Base-by-base conservation (phyloP, 495 filamentous ascomycete genomes). In the Hypoxylon cercidicola region DNA sequence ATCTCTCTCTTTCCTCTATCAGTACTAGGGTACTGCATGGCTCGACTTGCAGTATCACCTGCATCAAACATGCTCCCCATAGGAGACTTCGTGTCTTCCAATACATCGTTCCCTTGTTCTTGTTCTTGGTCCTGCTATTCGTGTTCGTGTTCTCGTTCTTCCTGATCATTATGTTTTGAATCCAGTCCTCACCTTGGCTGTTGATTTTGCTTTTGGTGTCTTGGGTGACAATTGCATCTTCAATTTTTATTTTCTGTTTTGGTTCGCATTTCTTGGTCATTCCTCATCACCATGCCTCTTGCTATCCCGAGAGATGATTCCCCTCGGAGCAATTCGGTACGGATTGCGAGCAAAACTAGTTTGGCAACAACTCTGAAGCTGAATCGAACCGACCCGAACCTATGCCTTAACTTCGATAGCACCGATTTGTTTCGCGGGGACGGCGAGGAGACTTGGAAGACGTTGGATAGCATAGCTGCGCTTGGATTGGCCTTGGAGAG, bases 401-500 rank as follows among this genome's bases (percentile, higher is more conserved):
- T 74, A 30, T 62, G 69, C 51, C 60, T 74, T 18, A 63, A 50
- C 44, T 60, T 65, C 32, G 71, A 74, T 49, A 61, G 55, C 39
- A 21, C 64, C 34, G 67, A 70, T 57, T 46, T 50, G n/a, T 57
- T 62, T 37, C 50, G 12, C 11, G 51, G 55, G 30, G 68, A 71
- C 18, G 56, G 62, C 13, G 51, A 61, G 21, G 71, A 73, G 23
- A 54, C 53, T 11, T 77, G 74, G 74, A 69, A 72, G 54, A 72
- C 72, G 64, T 77, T 80, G 72, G 79, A 82, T 74, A 78, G 73
- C 45, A 75, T 79, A 64, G 62, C 76, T 40, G 72, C 71, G 37
- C 62, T 76, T 64, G 71, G 70, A 23, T 70, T 76, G 55, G 72
- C 71, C 51, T 73, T 79, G 57, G 71, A 69, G 44, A 72, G 72